phyloP scores from a whole-genome alignment of 352 stramenopile species.

The Globisporangium paddicum region DNA sequence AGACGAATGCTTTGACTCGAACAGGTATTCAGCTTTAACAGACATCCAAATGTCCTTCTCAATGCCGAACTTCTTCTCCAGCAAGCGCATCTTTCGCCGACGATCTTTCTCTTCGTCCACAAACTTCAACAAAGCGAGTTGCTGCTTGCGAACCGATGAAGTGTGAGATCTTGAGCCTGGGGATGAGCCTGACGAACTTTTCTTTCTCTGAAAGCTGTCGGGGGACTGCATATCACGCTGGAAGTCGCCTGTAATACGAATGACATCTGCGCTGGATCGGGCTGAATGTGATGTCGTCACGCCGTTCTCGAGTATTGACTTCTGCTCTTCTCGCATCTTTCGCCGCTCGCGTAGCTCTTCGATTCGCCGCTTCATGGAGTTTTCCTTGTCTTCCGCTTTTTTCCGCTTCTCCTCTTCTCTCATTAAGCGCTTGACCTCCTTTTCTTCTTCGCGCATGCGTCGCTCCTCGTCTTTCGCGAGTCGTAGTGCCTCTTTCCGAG shows the following conservation, averaged over 20 bases:
- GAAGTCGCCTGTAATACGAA: slow-evolving; percentile 1
- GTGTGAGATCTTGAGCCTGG: slow-evolving; percentile 5
- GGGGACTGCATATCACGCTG: background rate
- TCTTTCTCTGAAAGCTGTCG: slow-evolving; percentile 12
- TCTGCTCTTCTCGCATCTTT: slow-evolving; percentile 67
- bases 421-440: slow-evolving; percentile 58
- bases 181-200: slow-evolving; percentile 4
- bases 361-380: slow-evolving; percentile 66
- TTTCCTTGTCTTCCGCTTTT: slow-evolving; percentile 67
- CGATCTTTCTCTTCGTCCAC: slow-evolving; percentile 63
- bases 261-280: slow-evolving; percentile 13
- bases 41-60: slow-evolving; percentile 50
- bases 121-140: slow-evolving; percentile 59
- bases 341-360: slow-evolving; percentile 61
- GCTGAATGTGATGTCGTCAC: slow-evolving; percentile 38
- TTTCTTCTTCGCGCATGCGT: slow-evolving; percentile 64
- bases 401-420: slow-evolving; percentile 70
- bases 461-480: slow-evolving; percentile 66
- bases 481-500: slow-evolving; percentile 50
- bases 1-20: slow-evolving; percentile 4
- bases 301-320: slow-evolving; percentile 67
- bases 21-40: slow-evolving; percentile 41
- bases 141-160: slow-evolving; percentile 36
- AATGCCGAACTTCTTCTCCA: slow-evolving; percentile 42
- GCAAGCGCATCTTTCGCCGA: slow-evolving; percentile 46